Conservation (phyloP, 768 basidiomycete species). For the Russula lepida region DNA sequence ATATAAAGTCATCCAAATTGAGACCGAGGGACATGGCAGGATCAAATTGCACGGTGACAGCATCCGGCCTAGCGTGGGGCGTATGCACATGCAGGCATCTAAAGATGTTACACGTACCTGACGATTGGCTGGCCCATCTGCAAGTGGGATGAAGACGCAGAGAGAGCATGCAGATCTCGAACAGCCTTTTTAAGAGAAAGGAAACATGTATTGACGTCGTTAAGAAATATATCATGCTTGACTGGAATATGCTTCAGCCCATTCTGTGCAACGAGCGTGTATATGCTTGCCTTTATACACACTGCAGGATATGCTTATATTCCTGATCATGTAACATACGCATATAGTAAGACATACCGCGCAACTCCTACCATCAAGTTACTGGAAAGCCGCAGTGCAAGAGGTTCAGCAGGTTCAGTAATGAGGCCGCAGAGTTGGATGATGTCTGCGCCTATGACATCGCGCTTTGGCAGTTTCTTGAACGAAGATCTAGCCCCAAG, state of each 20-base stretch:
- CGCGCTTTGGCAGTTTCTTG: slow-evolving; percentile 73
- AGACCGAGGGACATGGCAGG: slow-evolving; percentile 23
- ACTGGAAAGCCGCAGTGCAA: slow-evolving; percentile 80
- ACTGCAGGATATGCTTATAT: slow-evolving; percentile 21
- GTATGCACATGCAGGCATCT: not conserved
- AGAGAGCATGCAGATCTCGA: slow-evolving; percentile 47
- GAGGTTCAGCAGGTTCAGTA: slow-evolving; percentile 72
- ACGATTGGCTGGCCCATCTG: slow-evolving; percentile 65
- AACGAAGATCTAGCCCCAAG: slow-evolving; percentile 82
- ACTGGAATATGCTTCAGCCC: slow-evolving; percentile 35
- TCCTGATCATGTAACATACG: not conserved
- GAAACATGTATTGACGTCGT: slow-evolving; percentile 74
- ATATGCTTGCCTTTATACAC: slow-evolving; percentile 40
- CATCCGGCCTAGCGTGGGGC: slow-evolving; percentile 26
- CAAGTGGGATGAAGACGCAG: slow-evolving; percentile 42
- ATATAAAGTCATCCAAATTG: slow-evolving; percentile 23
- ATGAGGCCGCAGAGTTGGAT: slow-evolving; percentile 73
- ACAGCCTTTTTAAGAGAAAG: slow-evolving; percentile 71
- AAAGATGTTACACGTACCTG: slow-evolving; percentile 36
- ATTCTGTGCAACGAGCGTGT: not conserved
- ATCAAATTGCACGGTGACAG: slow-evolving; percentile 27
- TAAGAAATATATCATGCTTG: slow-evolving; percentile 75
- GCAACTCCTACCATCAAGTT: slow-evolving; percentile 87
- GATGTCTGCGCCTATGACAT: slow-evolving; percentile 81
- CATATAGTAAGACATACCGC: slow-evolving; percentile 44